Evolutionary conservation across 768 basidiomycete genomes (phyloP).

Genomic region (Boletus sp.): DNA sequence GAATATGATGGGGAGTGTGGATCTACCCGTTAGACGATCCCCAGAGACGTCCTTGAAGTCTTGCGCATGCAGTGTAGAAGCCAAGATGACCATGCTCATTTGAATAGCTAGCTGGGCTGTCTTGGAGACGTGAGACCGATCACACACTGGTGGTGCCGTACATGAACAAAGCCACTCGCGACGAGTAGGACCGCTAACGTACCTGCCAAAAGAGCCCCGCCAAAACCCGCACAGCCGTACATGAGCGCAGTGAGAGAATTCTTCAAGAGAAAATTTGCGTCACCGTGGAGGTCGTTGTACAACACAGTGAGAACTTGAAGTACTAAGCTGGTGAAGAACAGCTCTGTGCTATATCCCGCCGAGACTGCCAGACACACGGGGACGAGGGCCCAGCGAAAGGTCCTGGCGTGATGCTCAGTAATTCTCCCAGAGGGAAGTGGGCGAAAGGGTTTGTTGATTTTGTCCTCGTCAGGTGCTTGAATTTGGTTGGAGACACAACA

Average conservation of each 20-base stretch:
- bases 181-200: background rate
- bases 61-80: conserved; percentile 32
- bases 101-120: conserved; percentile 20
- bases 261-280: conserved; percentile 28
- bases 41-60: conserved; percentile 39
- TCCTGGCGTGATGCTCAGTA: conserved; percentile 28
- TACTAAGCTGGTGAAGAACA: conserved; percentile 29
- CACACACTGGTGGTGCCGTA: conserved; percentile 8
- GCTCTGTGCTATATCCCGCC: conserved; percentile 23
- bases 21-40: conserved; percentile 33
- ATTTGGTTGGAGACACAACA: conserved; percentile 41
- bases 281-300: conserved; percentile 35
- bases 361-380: conserved; percentile 33
- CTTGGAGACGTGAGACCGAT: conserved; percentile 8
- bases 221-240: conserved; percentile 32
- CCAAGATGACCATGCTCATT: conserved; percentile 27
- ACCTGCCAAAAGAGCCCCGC: conserved; percentile 35
- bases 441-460: conserved; percentile 38
- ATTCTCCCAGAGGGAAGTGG: conserved; percentile 43
- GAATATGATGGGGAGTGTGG: conserved; percentile 39
- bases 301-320: conserved; percentile 22
- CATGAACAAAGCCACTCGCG: background rate
- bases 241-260: conserved; percentile 32
- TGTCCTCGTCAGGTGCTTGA: conserved; percentile 37
- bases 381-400: conserved; percentile 36